Percentiles rank a stretch among this genome's conserved stretches.
These are phyloP conservation scores for Aspergillus carlsbadensis DNA, from an alignment of 495 filamentous ascomycete genomes.

Conservation along the genomic window DNA sequence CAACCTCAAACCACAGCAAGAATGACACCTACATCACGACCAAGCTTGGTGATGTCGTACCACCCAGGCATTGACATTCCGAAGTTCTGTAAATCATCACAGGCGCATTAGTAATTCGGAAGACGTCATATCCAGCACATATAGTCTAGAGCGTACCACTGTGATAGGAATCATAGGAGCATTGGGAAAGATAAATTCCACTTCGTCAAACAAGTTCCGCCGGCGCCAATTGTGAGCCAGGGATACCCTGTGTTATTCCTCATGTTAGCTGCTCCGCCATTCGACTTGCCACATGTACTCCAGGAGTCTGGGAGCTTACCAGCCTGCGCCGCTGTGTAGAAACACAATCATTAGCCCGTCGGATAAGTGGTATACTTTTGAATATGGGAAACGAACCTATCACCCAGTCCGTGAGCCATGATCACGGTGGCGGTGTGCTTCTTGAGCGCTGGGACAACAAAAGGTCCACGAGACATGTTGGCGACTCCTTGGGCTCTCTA, in stretches of 20 bases:
- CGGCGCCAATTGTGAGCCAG: slow-evolving; percentile 89
- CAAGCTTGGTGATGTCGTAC: slow-evolving; percentile 79
- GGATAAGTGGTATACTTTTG: background rate
- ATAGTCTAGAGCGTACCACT: slow-evolving; percentile 53
- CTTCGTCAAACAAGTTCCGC: slow-evolving; percentile 79
- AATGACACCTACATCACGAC: slow-evolving; percentile 38
- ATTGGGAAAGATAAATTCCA: slow-evolving; percentile 90
- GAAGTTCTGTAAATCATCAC: slow-evolving; percentile 56
- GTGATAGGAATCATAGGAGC: slow-evolving; percentile 90
- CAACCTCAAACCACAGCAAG: background rate
- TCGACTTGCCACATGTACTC: background rate
- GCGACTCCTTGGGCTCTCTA: background rate
- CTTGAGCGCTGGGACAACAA: slow-evolving; percentile 83
- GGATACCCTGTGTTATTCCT: slow-evolving; percentile 50
- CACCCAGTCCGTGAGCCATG: slow-evolving; percentile 87
- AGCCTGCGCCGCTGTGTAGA: slow-evolving; percentile 59
- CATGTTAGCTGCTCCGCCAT: background rate
- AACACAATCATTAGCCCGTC: slow-evolving; percentile 15
- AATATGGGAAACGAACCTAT: slow-evolving; percentile 51
- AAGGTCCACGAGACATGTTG: slow-evolving; percentile 58
- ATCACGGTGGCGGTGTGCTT: slow-evolving; percentile 95
- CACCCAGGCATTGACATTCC: slow-evolving; percentile 88
- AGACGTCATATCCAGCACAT: background rate
- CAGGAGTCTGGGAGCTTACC: slow-evolving; percentile 41
- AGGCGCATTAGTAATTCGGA: background rate